Conservation (phyloP, 768 basidiomycete species). For the Hypholoma fasciculare region DNA sequence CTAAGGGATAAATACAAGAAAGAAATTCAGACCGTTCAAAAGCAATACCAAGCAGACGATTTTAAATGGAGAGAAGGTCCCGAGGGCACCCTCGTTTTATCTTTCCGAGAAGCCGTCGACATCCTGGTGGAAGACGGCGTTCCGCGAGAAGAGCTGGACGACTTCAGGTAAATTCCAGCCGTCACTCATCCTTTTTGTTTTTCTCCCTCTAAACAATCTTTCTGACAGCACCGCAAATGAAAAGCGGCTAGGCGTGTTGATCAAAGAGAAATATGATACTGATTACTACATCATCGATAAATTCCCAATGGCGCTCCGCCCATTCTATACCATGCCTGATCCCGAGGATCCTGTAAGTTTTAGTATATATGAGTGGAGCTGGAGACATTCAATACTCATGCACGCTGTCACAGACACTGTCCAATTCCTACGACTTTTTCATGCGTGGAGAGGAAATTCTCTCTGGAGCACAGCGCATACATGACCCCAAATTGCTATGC, state of each 20-base stretch:
- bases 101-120: slow-evolving; percentile 86
- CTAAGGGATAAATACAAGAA: slow-evolving; percentile 73
- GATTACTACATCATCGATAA: slow-evolving; percentile 99
- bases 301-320: slow-evolving; percentile 93
- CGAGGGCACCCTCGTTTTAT: slow-evolving; percentile 83
- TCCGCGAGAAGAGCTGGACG: slow-evolving; percentile 74
- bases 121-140: slow-evolving; percentile 87
- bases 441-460: slow-evolving; percentile 99
- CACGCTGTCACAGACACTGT: slow-evolving; percentile 58
- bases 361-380: slow-evolving; percentile 8
- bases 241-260: slow-evolving; percentile 85
- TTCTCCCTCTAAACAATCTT: too few species aligned
- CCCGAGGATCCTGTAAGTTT: slow-evolving; percentile 76
- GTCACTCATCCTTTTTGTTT: too few species aligned
- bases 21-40: slow-evolving; percentile 80
- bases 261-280: slow-evolving; percentile 92
- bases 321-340: slow-evolving; percentile 99
- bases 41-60: slow-evolving; percentile 93
- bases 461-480: slow-evolving; percentile 97
- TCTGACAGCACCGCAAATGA: slow-evolving; percentile 86
- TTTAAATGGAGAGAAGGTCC: slow-evolving; percentile 94
- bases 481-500: slow-evolving; percentile 79
- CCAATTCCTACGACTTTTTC: slow-evolving; percentile 99
- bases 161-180: slow-evolving; percentile 65
- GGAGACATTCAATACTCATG: slow-evolving; percentile 7